phyloP scores from a whole-genome alignment of 495 filamentous ascomycete genomes.

The Daldinia grandis region DNA sequence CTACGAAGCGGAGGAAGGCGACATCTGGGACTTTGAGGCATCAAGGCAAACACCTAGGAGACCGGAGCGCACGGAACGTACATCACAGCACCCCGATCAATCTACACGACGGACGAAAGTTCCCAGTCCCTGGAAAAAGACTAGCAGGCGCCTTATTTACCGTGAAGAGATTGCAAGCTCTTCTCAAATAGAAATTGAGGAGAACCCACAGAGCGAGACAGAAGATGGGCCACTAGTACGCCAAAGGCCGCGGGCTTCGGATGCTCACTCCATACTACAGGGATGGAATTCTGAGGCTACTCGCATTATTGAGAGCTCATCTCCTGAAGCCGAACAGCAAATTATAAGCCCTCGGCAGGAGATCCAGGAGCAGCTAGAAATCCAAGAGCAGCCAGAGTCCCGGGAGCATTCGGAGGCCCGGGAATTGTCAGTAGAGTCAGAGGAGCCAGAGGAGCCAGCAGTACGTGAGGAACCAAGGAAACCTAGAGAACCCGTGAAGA shows the following conservation, averaged over 20 bases:
- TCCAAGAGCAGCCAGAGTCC: conserved; percentile 1
- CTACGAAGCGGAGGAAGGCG: conserved; percentile 50
- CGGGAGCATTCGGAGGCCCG: not conserved
- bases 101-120: conserved; percentile 52
- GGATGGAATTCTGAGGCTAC: conserved; percentile 6
- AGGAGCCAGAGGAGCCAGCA: not conserved
- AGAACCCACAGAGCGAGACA: conserved; percentile 42
- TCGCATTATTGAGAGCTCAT: conserved; percentile 1
- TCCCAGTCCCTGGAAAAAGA: conserved; percentile 57
- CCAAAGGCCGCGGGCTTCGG: conserved; percentile 18
- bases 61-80: conserved; percentile 39
- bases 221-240: conserved; percentile 26
- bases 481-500: not conserved
- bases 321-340: conserved; percentile 9
- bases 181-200: conserved; percentile 50
- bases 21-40: conserved; percentile 59
- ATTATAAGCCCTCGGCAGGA: not conserved
- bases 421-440: not conserved
- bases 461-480: not conserved
- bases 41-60: conserved; percentile 48
- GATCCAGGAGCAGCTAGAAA: not conserved
- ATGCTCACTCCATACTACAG: conserved; percentile 20
- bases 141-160: conserved; percentile 43
- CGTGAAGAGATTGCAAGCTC: conserved; percentile 45
- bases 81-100: conserved; percentile 24